A percentile compares a stretch with the other conserved stretches of the same genome.
These are phyloP conservation scores for Aspergillus clavatus DNA, from an alignment of 2,329 filamentous ascomycete species.

Conservation along the genomic window DNA sequence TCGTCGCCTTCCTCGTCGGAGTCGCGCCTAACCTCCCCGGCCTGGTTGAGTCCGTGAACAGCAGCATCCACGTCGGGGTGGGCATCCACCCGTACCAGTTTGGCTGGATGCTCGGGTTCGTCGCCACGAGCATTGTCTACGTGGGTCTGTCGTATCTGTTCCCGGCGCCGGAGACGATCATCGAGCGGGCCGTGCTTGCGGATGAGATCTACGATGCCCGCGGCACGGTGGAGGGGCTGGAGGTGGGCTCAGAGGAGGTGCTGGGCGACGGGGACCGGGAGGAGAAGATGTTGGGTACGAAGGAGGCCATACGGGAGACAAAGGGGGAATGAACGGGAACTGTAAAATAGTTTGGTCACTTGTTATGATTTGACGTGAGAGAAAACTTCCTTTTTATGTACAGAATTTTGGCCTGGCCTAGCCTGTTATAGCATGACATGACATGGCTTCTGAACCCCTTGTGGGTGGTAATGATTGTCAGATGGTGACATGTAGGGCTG, in stretches of 20 bases:
- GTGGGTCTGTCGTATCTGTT: conserved; percentile 45
- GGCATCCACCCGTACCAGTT: conserved; percentile 59
- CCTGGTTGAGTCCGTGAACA: conserved; percentile 44
- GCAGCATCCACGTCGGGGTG: conserved; percentile 33
- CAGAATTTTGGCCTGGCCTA: too few species aligned
- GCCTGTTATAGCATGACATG: too few species aligned
- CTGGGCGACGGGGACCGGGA: not conserved
- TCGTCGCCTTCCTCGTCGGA: conserved; percentile 53
- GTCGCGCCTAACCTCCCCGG: conserved; percentile 56
- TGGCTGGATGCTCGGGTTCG: conserved; percentile 63
- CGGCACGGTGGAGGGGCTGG: conserved; percentile 11
- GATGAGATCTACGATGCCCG: conserved; percentile 34
- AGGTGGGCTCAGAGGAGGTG: conserved; percentile 4
- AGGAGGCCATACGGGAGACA: not conserved
- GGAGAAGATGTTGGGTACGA: conserved; percentile 7
- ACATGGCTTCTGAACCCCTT: too few species aligned
- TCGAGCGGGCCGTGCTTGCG: conserved; percentile 36
- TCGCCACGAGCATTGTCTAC: conserved; percentile 54
- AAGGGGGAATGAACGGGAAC: not conserved
- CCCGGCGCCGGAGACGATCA: conserved; percentile 48
- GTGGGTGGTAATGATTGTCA: too few species aligned
- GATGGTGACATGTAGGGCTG: too few species aligned
- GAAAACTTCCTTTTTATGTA: too few species aligned
- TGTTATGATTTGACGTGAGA: too few species aligned
- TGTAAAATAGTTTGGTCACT: too few species aligned